Percentiles rank a stretch among this genome's conserved stretches.
phyloP scores from a whole-genome alignment of 768 basidiomycete genomes.

The Podaxis rugospora region DNA sequence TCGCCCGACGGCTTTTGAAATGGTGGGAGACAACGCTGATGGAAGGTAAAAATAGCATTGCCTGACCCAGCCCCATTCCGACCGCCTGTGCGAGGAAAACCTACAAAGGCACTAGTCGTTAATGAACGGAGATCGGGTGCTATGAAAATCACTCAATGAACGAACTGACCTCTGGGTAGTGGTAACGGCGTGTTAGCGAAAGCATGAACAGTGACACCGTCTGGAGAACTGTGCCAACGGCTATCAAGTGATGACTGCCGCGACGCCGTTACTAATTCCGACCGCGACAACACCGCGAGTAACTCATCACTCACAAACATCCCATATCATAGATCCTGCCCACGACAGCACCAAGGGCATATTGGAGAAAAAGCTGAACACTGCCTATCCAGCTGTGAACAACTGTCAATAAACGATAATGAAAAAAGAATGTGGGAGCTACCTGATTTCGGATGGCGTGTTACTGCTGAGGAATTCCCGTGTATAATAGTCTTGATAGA shows the following conservation, averaged over 20 bases:
- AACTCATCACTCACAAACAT: constrained; percentile 33
- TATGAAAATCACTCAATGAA: neutral
- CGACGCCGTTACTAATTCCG: constrained; percentile 10
- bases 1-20: constrained; percentile 33
- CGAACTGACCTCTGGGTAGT: constrained; percentile 38
- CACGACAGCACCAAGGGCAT: constrained; percentile 33
- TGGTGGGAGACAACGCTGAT: constrained; percentile 43
- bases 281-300: constrained; percentile 9
- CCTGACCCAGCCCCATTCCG: constrained; percentile 49
- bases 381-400: constrained; percentile 44
- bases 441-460: constrained; percentile 44
- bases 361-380: constrained; percentile 42
- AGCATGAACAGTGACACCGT: constrained; percentile 39
- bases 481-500: constrained; percentile 47
- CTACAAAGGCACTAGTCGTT: constrained; percentile 19
- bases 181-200: constrained; percentile 33
- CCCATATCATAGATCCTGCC: constrained; percentile 44
- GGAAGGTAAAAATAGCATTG: constrained; percentile 47
- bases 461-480: constrained; percentile 31
- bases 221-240: constrained; percentile 30
- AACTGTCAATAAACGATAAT: constrained; percentile 5
- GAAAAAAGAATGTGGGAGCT: constrained; percentile 1
- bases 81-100: constrained; percentile 52
- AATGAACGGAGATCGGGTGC: constrained; percentile 11
- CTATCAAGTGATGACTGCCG: constrained; percentile 31